Evolutionary conservation across 1,284 basidiomycete genomes (phyloP), one percentile per base, ranked within the genome.

Genomic region (Polyporus tsugae): DNA sequence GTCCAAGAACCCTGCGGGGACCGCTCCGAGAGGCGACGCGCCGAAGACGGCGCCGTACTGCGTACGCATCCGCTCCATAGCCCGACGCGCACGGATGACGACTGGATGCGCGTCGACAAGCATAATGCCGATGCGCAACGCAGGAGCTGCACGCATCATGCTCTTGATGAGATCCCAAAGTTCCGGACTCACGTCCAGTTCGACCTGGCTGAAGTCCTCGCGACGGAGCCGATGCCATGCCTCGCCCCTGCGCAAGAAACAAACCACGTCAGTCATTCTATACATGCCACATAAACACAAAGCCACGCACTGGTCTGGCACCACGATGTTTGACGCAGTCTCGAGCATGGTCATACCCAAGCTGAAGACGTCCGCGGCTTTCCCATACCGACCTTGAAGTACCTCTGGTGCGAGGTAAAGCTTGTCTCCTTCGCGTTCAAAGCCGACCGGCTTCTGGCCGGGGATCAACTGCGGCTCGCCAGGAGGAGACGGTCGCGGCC

Each of bases 391-490:
- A 36, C 97, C 97, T 78, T 94, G 90, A 64, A 99, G 86, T 66
- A 99, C 95, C 82, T 99, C 98, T 4, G 96, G 96, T n/a, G 98
- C 97, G 82, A 99, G 90, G 83, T 99, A 99, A 72, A 98, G 87
- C 77, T 99, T 94, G 81, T 99, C 98, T 11, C 98, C 98, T 80
- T 99, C 98, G 29, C 97, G 87, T 81, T 98, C 96, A 76, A 96
- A 96, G 53, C 88, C 89, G 68, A 86, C 86, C 22, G 82, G 53
- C 53, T 81, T 73, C 80, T 70, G 79, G 66, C 75, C 78, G 69
- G 75, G 72, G 35, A 72, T 72, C 41, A 72, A 53, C 52, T 63
- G 70, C 69, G 79, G 61, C 68, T 80, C 76, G 58, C 78, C 80
- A 13, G 78, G 74, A 11, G 76, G 77, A 36, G 71, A 71, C 2